Conservation (phyloP, 208 protist species). For the Lotmaria passim region DNA sequence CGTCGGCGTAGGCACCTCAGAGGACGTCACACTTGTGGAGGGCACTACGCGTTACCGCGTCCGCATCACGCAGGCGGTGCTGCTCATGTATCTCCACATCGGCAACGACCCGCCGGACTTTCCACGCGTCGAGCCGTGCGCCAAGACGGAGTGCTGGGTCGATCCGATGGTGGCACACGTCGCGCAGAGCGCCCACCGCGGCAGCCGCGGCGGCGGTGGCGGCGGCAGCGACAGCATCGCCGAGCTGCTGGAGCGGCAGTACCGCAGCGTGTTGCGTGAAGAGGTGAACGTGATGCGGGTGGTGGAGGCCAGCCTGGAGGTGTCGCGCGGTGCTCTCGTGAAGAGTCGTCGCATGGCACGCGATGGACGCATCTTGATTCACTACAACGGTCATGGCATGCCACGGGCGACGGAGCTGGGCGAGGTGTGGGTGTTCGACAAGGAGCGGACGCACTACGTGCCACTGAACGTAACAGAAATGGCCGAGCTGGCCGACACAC, state of each 20-base stretch:
- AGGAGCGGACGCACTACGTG: constrained; percentile 98
- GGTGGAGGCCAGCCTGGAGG: constrained; percentile 96
- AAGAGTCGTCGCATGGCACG: constrained; percentile 79
- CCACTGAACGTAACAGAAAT: constrained; percentile 97
- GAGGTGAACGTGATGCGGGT: constrained; percentile 64
- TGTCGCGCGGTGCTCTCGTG: constrained; percentile 87
- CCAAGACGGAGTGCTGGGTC: constrained; percentile 97
- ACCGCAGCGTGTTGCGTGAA: constrained; percentile 78
- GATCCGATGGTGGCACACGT: constrained; percentile 84
- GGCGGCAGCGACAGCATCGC: constrained; percentile 93
- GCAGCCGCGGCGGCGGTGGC: constrained; percentile 29
- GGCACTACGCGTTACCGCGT: constrained; percentile 32
- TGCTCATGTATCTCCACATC: constrained; percentile 98
- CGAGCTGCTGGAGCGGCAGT: constrained; percentile 92
- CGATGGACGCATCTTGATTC: constrained; percentile 95
- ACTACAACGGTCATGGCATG: constrained; percentile 99
- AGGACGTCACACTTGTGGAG: constrained; percentile 25
- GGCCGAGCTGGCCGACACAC: constrained; percentile 90
- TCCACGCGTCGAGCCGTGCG: constrained; percentile 95
- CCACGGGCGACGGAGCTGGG: constrained; percentile 96
- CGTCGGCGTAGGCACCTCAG: constrained; percentile 15
- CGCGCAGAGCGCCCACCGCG: constrained; percentile 40
- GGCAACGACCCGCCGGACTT: constrained; percentile 98
- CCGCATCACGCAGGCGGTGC: constrained; percentile 74
- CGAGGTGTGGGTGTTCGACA: constrained; percentile 99